Base-by-base conservation (phyloP, 23 red algal genomes). In the Gracilaria domingensis region DNA sequence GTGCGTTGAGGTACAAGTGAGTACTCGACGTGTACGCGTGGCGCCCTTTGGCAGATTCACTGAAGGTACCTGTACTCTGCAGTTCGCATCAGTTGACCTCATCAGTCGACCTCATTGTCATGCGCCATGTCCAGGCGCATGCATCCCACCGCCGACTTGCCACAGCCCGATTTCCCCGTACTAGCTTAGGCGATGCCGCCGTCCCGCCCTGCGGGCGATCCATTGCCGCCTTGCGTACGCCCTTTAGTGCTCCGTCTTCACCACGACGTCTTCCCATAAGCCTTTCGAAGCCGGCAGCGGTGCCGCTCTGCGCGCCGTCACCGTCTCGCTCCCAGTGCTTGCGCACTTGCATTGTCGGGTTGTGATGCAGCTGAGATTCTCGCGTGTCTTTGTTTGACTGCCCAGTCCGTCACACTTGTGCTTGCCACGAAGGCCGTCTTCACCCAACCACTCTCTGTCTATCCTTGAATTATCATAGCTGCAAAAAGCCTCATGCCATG, bases 361-460 rank as follows among this genome's bases (percentile, higher is more conserved):
- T 89, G 70, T 51, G 85, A 89, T 44, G 67, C 71, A 4, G 85
- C 85, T 4, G 85, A 72, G 11, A 89, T 89, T 50, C 53, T 89
- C 60, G 85, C 85, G 18, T 89, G 85, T 65, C 54, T 89, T 8
- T 89, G 85, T 71, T 91, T 76, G 88, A 60, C 88, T 35, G 35
- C 78, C 23, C 88, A 91, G 28, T 91, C 88, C 61, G 78, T 91
- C 79, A 77, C 76, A 39, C 88, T 91, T 26, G 78, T 83, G 23
- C 76, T 91, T 26, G 75, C 88, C 14, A 91, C 75, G 45, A 91
- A 91, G 59, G 75, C 88, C 29, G 88, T 91, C 59, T 91, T 82
- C 66, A 66, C 88, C 4, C 78, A 81, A 40, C 76, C 88, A 13
- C 59, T 91, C 37, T 91, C 83, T 50, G 88, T 83, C 66, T 91